Conservation (phyloP, 805 yeast species). For the Candida glaebosa region DNA sequence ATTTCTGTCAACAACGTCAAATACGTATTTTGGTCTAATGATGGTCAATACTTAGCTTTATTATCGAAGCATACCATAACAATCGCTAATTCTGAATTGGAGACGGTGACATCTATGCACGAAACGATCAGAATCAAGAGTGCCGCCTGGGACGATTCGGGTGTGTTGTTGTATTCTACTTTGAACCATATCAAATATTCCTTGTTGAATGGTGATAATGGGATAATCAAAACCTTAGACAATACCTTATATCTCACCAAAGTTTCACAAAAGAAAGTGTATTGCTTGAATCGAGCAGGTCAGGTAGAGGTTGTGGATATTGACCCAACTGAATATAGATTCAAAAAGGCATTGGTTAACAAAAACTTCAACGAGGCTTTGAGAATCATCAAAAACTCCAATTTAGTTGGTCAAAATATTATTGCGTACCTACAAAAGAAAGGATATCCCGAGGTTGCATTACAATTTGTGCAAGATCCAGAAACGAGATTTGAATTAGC, state of each 20-base stretch:
- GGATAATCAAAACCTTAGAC: slow-evolving; percentile 89
- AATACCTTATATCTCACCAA: slow-evolving; percentile 79
- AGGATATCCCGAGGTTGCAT: slow-evolving; percentile 96
- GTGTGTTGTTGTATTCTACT: slow-evolving; percentile 89
- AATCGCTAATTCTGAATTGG: slow-evolving; percentile 76
- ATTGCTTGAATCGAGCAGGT: slow-evolving; percentile 82
- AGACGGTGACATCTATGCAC: slow-evolving; percentile 78
- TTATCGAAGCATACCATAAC: slow-evolving; percentile 91
- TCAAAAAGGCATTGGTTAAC: slow-evolving; percentile 88
- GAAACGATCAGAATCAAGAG: slow-evolving; percentile 96
- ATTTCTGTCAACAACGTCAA: slow-evolving; percentile 74
- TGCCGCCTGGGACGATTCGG: slow-evolving; percentile 96
- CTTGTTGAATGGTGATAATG: slow-evolving; percentile 89
- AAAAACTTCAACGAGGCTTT: slow-evolving; percentile 89
- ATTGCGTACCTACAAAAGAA: slow-evolving; percentile 91
- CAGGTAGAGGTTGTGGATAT: slow-evolving; percentile 73
- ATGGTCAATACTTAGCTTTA: slow-evolving; percentile 83
- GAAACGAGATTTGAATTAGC: slow-evolving; percentile 96
- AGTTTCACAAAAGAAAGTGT: slow-evolving; percentile 68
- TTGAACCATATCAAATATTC: slow-evolving; percentile 94
- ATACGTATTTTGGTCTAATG: slow-evolving; percentile 84
- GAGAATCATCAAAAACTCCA: slow-evolving; percentile 81
- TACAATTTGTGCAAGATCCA: slow-evolving; percentile 94
- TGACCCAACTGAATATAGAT: slow-evolving; percentile 96
- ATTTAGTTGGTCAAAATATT: slow-evolving; percentile 94